Evolutionary conservation across 495 filamentous ascomycete genomes (phyloP).

Genomic region (Hypoxylon subgilvum): DNA sequence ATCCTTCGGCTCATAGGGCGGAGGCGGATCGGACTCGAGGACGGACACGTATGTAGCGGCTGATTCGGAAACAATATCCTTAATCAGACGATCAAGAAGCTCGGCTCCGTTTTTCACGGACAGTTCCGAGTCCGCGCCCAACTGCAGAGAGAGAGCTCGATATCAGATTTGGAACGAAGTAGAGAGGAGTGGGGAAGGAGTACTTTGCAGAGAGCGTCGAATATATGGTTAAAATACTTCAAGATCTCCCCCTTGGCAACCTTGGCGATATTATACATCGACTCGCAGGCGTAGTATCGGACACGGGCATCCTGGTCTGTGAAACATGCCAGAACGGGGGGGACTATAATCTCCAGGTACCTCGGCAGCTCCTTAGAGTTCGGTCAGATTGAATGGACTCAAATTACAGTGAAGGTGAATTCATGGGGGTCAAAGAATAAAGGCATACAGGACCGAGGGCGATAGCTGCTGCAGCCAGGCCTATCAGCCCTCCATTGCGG

Average conservation of each 20-base stretch:
- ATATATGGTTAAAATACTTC: constrained; percentile 96
- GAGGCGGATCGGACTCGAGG: constrained; percentile 64
- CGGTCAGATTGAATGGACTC: constrained; percentile 15
- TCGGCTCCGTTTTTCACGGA: constrained; percentile 99
- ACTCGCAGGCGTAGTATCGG: constrained; percentile 98
- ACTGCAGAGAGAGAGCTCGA: constrained; percentile 54
- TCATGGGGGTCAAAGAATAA: neutral
- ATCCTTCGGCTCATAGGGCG: constrained; percentile 55
- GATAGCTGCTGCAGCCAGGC: constrained; percentile 94
- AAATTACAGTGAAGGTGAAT: neutral
- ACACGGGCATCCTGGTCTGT: constrained; percentile 97
- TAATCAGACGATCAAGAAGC: constrained; percentile 91
- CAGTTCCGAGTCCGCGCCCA: constrained; percentile 93
- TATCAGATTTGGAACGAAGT: constrained; percentile 7
- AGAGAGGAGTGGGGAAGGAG: constrained; percentile 15
- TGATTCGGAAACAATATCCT: constrained; percentile 97
- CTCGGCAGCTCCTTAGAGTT: constrained; percentile 78
- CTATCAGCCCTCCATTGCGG: constrained; percentile 94
- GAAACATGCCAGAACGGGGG: constrained; percentile 98
- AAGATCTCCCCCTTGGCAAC: constrained; percentile 97
- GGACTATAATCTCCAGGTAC: constrained; percentile 91
- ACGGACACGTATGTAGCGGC: constrained; percentile 94
- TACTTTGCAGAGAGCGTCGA: constrained; percentile 96
- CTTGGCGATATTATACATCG: constrained; percentile 99
- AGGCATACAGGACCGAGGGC: constrained; percentile 83